Conservation (phyloP, 1,139 yeast genomes). For the Kluyveromyces marxianus region DNA sequence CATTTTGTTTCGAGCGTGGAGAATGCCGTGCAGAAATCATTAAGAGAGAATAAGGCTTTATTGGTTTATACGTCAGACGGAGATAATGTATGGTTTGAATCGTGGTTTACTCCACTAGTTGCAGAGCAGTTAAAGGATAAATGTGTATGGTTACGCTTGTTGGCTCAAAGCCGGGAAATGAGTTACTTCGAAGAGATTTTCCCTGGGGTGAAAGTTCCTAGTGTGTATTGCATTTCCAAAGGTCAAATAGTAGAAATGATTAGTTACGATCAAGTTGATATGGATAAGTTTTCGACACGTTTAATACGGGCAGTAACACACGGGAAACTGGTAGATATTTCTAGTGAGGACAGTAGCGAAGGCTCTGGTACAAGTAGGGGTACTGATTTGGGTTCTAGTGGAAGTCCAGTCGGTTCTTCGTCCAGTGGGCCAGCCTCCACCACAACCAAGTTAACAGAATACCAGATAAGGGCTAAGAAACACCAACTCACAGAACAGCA, state of each 20-base stretch:
- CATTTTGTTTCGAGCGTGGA: slow-evolving; percentile 19
- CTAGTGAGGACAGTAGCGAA: too few species aligned
- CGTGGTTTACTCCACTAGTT: slow-evolving; percentile 20
- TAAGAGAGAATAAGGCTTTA: slow-evolving; percentile 16
- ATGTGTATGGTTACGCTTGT: slow-evolving; percentile 39
- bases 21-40: slow-evolving; percentile 20
- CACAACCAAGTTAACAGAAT: slow-evolving; percentile 12
- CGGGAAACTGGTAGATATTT: neutral
- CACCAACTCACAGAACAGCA: slow-evolving; percentile 35
- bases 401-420: neutral
- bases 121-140: slow-evolving; percentile 8
- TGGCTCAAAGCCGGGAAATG: slow-evolving; percentile 41
- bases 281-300: slow-evolving; percentile 27
- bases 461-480: slow-evolving; percentile 37
- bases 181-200: slow-evolving; percentile 44
- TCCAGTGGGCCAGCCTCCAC: neutral
- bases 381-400: neutral
- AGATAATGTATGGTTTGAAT: slow-evolving; percentile 17
- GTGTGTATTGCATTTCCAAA: slow-evolving; percentile 41
- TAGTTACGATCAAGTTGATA: slow-evolving; percentile 31
- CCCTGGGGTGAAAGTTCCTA: slow-evolving; percentile 40
- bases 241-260: slow-evolving; percentile 39
- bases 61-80: slow-evolving; percentile 20
- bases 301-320: slow-evolving; percentile 18
- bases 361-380: neutral